Conservation (phyloP, 768 basidiomycete species). For the Lepiota venenata region DNA sequence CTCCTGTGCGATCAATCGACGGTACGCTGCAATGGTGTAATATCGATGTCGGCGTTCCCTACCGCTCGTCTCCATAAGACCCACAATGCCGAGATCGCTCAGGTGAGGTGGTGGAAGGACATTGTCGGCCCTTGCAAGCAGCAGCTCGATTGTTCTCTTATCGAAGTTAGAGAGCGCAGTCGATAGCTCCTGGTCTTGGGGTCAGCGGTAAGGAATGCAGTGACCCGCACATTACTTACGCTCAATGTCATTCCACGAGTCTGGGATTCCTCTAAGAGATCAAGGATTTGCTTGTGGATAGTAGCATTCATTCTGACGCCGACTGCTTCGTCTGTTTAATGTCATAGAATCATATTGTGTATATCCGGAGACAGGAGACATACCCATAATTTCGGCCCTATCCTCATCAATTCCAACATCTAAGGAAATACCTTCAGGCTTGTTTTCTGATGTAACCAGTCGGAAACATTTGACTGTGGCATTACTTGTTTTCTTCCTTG, state of each 20-base stretch:
- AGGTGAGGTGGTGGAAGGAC: constrained; percentile 67
- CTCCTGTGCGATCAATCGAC: constrained; percentile 57
- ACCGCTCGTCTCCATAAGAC: constrained; percentile 77
- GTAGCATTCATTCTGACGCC: constrained; percentile 58
- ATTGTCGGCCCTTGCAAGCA: constrained; percentile 67
- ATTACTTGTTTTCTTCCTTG: constrained; percentile 42
- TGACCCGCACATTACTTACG: constrained; percentile 32
- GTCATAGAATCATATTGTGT: not conserved
- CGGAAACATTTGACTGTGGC: constrained; percentile 65
- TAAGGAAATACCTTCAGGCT: constrained; percentile 32
- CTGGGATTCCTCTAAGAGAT: constrained; percentile 67
- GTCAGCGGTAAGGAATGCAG: not conserved
- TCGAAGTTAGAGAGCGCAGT: constrained; percentile 65
- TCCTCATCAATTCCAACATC: constrained; percentile 40
- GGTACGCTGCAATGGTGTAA: constrained; percentile 72
- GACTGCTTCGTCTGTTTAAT: constrained; percentile 19
- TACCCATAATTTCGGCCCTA: constrained; percentile 34
- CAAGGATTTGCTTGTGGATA: constrained; percentile 77
- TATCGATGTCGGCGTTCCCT: constrained; percentile 87
- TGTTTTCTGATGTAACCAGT: constrained; percentile 44
- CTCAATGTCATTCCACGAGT: constrained; percentile 68
- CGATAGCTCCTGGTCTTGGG: constrained; percentile 57
- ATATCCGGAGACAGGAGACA: not conserved
- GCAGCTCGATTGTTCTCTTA: constrained; percentile 78
- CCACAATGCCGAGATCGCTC: constrained; percentile 63